Base-by-base conservation (phyloP, 768 basidiomycete genomes). In the Rhodotorula kratochvilovae region DNA sequence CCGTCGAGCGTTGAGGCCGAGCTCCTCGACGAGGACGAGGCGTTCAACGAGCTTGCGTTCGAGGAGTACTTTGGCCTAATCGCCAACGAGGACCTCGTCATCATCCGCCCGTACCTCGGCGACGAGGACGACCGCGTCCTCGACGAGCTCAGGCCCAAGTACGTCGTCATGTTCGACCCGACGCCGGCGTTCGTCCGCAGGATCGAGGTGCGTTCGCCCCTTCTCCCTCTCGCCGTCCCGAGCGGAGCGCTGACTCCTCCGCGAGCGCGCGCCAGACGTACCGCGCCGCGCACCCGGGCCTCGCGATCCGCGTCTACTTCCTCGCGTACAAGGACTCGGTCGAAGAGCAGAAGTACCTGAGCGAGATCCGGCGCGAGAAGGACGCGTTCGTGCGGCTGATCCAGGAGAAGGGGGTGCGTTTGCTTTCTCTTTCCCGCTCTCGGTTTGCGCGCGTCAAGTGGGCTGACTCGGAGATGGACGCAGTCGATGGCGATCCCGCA, bases 121-220 rank as follows among this genome's bases (percentile, higher is more conserved):
- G 96, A 98, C 78, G 86, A 89, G 5, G 96, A 99, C 75, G 96
- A 99, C 79, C 85, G 87, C 51, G 82, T 97, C 61, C 83, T 99
- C 43, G 85, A 87, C 53, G 95, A 99, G 79, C 83, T 98, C 15
- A 84, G 89, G 70, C 96, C 96, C 3, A 87, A 88, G 72, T 98
- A 93, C 78, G 88, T 99, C 63, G 87, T 98, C 58, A 91, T 98
- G 89, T 92, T 89, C 74, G 96, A 99, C 78, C 93, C 95, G 5
- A 90, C 88, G 76, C 88, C 92, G 79, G 90, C 95, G 63, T 99
- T 97, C 76, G 86, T 97, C 48, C 84, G 96, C 36, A 85, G 96
- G 2, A 84, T 99, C 35, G 94, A 99, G 84, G 94, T 91, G 63
- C 65, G 85, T 74, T 5, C 31, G 25, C 39, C 8, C 12, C 42